Base-by-base conservation (phyloP, 805 yeast genomes). In the Metschnikowia arizonensis region DNA sequence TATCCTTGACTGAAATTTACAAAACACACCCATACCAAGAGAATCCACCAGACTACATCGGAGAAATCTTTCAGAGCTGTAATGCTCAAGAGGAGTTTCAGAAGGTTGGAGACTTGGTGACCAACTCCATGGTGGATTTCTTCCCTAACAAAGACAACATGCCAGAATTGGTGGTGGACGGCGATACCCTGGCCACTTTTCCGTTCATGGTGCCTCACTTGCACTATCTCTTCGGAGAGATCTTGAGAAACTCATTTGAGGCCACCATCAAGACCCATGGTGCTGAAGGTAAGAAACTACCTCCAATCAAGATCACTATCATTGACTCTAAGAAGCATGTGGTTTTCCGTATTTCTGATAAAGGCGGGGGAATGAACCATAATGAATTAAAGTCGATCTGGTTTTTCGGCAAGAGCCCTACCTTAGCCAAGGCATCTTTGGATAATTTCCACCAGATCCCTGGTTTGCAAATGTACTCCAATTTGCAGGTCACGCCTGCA, bases 121-220 rank as follows among this genome's bases (percentile, higher is more conserved):
- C 40, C 62, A 66, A 59, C 25, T 78, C 79, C 42, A 73, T 85
- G 58, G 71, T 70, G 35, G 72, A 71, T 21, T 64, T 76, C 45
- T 81, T 78, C 50, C 82, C 85, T 1, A 71, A 72, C 28, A 54
- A 52, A 30, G 68, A 79, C 11, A 66, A 68, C 33, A 71, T 88
- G 77, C 98, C 99, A 0, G 81, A 82, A 45, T 61, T 91, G 36
- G 71, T 77, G 3, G 76, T 90, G n/a, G 85, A 84, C 47, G 97
- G 96, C 2, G 83, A 82, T 17, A 53, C 68, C 6, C 79, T 81
- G 47, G 70, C 83, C 19, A 73, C 73, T 14, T 88, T 93, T 62
- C 93, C 89, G 39, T 91, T 89, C 60, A 76, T 93, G 70, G 82
- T 84, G 9, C 82, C 89, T 3, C 98, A 91, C 67, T 69, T 93